phyloP scores from a whole-genome alignment of 352 stramenopile genomes.

The Paralagenidium karlingii region DNA sequence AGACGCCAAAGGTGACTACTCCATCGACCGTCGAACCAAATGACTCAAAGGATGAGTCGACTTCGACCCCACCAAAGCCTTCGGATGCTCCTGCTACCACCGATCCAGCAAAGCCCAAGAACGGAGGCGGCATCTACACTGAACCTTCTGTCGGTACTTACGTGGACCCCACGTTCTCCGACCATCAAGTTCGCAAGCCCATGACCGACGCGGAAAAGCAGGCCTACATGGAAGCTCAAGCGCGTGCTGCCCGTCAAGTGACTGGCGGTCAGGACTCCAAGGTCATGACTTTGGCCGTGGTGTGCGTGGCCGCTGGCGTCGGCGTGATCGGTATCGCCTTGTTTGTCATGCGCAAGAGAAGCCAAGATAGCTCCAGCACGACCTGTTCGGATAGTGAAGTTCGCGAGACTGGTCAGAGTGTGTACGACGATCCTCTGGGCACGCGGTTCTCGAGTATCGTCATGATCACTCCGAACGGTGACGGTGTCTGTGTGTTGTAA shows the following conservation, averaged over 20 bases:
- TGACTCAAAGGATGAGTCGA: too few species aligned
- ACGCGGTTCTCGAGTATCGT: slow-evolving; percentile 80
- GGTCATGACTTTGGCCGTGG: background rate
- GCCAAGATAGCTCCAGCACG: background rate
- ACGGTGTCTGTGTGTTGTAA: slow-evolving; percentile 71
- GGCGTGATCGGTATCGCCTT: background rate
- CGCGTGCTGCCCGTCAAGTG: background rate
- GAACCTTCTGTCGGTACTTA: too few species aligned
- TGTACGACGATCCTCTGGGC: slow-evolving; percentile 63
- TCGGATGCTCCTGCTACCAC: too few species aligned
- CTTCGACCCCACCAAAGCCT: too few species aligned
- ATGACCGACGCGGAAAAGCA: background rate
- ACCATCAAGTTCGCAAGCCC: too few species aligned
- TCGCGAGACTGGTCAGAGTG: slow-evolving; percentile 33
- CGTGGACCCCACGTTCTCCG: too few species aligned
- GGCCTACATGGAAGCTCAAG: slow-evolving; percentile 1
- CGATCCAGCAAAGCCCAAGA: too few species aligned
- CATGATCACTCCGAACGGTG: slow-evolving; percentile 74
- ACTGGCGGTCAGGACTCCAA: background rate
- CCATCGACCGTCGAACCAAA: too few species aligned
- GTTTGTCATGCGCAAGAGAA: background rate
- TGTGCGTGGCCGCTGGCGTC: background rate
- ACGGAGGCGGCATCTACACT: too few species aligned
- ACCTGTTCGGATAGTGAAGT: slow-evolving; percentile 13
- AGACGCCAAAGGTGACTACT: too few species aligned